These are phyloP conservation scores for Mallotus nudiflorus DNA, from an alignment of 345 rosid genomes.

Conservation along the genomic window DNA sequence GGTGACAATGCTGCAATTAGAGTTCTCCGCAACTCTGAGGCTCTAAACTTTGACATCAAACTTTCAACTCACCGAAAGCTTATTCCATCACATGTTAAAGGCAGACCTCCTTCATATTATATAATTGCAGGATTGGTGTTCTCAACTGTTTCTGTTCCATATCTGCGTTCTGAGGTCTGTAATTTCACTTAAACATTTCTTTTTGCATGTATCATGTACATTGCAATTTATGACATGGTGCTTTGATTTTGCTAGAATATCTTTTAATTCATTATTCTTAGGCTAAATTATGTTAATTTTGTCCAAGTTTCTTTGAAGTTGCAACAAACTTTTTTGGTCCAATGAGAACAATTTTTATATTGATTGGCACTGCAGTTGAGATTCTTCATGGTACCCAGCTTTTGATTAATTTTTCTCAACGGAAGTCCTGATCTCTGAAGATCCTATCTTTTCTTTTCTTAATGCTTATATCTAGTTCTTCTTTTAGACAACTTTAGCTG, in stretches of 20 bases:
- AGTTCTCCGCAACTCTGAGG: constrained; percentile 72
- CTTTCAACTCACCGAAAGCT: constrained; percentile 84
- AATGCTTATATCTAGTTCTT: background rate
- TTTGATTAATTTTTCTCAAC: background rate
- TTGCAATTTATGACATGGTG: background rate
- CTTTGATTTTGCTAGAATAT: background rate
- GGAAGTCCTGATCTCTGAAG: constrained; percentile 3
- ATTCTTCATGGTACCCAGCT: background rate
- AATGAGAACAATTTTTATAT: background rate
- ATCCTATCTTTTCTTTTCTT: background rate
- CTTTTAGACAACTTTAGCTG: background rate
- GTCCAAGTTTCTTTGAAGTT: background rate
- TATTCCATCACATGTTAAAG: constrained; percentile 78
- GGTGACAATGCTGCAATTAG: constrained; percentile 78
- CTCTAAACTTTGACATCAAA: constrained; percentile 68
- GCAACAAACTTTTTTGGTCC: background rate
- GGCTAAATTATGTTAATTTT: background rate
- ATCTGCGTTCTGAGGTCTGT: constrained; percentile 89
- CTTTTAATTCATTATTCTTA: background rate
- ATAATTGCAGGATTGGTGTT: constrained; percentile 94
- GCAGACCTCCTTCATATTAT: constrained; percentile 86
- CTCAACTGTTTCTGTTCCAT: constrained; percentile 85
- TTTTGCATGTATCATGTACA: background rate
- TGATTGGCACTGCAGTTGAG: background rate
- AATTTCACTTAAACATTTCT: background rate